Evolutionary conservation across 2,329 filamentous ascomycete species (phyloP).

Genomic region (Monosporascus sp.): DNA sequence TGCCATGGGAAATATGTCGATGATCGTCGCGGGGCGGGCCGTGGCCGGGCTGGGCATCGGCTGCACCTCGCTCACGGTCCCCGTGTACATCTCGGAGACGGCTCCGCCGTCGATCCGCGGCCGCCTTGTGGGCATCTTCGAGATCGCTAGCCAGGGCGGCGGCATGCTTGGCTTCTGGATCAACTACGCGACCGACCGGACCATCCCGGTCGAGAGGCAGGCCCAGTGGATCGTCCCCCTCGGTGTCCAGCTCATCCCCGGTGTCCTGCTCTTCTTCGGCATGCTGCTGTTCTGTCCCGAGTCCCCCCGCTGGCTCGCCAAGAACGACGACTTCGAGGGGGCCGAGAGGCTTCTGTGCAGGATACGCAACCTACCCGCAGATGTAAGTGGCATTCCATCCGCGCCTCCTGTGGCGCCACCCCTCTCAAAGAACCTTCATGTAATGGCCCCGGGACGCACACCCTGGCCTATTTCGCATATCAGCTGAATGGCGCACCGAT

Average conservation of each 20-base stretch:
- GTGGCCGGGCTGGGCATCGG: constrained; percentile 47
- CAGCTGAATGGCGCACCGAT: too few relatives aligned
- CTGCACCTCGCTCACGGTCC: constrained; percentile 45
- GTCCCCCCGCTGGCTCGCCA: constrained; percentile 11
- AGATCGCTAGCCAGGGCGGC: constrained; percentile 46
- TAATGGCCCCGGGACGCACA: too few relatives aligned
- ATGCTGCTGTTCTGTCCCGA: constrained; percentile 23
- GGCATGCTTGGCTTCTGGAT: constrained; percentile 43
- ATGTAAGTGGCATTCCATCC: constrained; percentile 15
- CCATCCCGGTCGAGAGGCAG: constrained; percentile 8
- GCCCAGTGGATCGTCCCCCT: constrained; percentile 40
- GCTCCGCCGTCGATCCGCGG: constrained; percentile 48
- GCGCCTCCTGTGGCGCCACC: too few relatives aligned
- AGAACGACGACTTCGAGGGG: constrained; percentile 33
- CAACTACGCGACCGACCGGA: constrained; percentile 14
- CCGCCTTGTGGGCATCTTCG: constrained; percentile 44
- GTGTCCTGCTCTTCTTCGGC: constrained; percentile 27
- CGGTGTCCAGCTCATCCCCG: constrained; percentile 37
- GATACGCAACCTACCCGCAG: constrained; percentile 44
- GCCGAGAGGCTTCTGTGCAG: constrained; percentile 34
- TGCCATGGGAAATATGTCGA: constrained; percentile 35
- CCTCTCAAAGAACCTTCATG: too few relatives aligned
- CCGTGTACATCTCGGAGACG: constrained; percentile 54
- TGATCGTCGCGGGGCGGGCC: constrained; percentile 52
- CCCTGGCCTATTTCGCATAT: too few relatives aligned